phyloP scores from a whole-genome alignment of 768 basidiomycete species.

The Boletus vinaceobasis region DNA sequence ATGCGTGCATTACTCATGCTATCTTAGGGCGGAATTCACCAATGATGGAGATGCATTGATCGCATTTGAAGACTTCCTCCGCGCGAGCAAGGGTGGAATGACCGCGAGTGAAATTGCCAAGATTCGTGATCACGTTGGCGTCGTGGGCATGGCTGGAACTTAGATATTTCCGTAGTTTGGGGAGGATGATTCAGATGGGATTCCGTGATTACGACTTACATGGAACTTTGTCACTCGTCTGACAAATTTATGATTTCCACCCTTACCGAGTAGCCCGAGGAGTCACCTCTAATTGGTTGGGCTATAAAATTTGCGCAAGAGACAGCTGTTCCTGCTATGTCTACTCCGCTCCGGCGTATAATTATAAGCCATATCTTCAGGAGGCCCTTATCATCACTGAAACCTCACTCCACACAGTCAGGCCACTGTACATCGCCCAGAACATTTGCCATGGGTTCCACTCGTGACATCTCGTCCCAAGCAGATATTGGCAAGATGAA shows the following conservation, averaged over 20 bases:
- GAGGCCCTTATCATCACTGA: conserved; percentile 3
- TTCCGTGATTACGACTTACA: conserved; percentile 4
- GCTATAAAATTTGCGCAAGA: not conserved
- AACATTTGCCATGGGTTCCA: conserved; percentile 26
- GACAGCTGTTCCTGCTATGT: conserved; percentile 20
- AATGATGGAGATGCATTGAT: conserved; percentile 59
- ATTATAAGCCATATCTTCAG: conserved; percentile 7
- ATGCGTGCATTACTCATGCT: not conserved
- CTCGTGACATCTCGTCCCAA: conserved; percentile 34
- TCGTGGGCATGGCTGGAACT: conserved; percentile 85
- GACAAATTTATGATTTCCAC: not conserved
- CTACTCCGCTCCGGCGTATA: not conserved
- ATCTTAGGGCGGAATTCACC: conserved; percentile 55
- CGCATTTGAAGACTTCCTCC: conserved; percentile 86
- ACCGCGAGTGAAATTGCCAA: conserved; percentile 86
- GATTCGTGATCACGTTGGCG: conserved; percentile 84
- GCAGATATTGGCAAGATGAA: conserved; percentile 56
- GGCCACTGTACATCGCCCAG: not conserved
- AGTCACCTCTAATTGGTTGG: no score
- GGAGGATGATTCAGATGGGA: conserved; percentile 4
- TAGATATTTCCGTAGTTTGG: conserved; percentile 23
- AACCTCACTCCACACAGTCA: not conserved
- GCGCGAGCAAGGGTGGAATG: conserved; percentile 75
- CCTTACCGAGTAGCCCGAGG: not conserved
- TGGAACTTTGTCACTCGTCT: conserved; percentile 15